Percentiles rank a stretch among this genome's conserved stretches.
phyloP scores from a whole-genome alignment of 805 yeast genomes.

The Saturnispora hagleri region DNA sequence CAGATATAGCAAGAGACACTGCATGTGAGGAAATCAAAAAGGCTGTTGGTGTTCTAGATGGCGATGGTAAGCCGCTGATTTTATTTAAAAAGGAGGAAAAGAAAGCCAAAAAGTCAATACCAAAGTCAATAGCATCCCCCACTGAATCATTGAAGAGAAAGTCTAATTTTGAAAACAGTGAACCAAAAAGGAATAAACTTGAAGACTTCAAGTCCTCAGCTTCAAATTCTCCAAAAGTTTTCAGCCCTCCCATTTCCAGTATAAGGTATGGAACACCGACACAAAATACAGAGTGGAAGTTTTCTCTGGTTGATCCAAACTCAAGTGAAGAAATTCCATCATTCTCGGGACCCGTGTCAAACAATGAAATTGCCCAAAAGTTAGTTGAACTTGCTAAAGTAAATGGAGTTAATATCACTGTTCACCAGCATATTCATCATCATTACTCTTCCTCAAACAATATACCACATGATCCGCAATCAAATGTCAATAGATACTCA shows the following conservation, averaged over 20 bases:
- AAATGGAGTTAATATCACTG: slow-evolving; percentile 49
- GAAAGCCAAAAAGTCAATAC: neutral
- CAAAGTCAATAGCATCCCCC: neutral
- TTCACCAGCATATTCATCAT: slow-evolving; percentile 83
- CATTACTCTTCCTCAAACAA: slow-evolving; percentile 47
- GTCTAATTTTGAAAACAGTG: neutral
- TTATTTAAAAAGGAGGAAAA: slow-evolving; percentile 6
- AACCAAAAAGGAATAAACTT: neutral
- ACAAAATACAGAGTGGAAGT: slow-evolving; percentile 51
- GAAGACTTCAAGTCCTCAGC: slow-evolving; percentile 7
- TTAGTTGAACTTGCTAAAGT: slow-evolving; percentile 52
- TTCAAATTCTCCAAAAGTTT: slow-evolving; percentile 6
- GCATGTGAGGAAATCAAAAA: slow-evolving; percentile 45
- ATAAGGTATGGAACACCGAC: slow-evolving; percentile 18
- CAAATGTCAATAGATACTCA: slow-evolving; percentile 47
- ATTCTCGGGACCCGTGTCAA: slow-evolving; percentile 39
- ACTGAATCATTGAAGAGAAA: neutral
- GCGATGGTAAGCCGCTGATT: slow-evolving; percentile 13
- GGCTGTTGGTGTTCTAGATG: slow-evolving; percentile 43
- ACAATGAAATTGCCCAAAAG: slow-evolving; percentile 45
- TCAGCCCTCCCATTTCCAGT: slow-evolving; percentile 5
- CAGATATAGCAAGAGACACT: slow-evolving; percentile 60
- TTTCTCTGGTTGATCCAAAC: slow-evolving; percentile 38
- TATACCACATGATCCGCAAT: slow-evolving; percentile 36
- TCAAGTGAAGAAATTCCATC: slow-evolving; percentile 36